Evolutionary conservation across 2,329 filamentous ascomycete species (phyloP), one percentile per base, ranked within the genome.

Genomic region (Pseudogymnoascus sp.): DNA sequence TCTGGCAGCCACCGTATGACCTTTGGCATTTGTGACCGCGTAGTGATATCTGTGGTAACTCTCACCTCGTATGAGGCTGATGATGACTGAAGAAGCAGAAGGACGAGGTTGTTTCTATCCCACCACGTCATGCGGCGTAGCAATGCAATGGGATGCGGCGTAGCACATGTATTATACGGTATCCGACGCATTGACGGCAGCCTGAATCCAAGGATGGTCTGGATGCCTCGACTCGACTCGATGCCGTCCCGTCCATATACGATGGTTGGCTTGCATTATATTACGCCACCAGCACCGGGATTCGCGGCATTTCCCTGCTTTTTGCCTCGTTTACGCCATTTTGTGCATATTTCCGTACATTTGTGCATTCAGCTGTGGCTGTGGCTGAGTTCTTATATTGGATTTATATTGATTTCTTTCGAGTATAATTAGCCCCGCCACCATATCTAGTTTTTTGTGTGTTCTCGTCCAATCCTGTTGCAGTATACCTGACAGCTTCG

Each of bases 381-480:
- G 45, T 52, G 45, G 45, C 45, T 52, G 45, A 52, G 25, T 9
- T 7, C 14, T 18, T 52, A 52, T 31, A 31, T 52, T 52, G 45
- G 31, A 16, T 31, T 31, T 52, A 31, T 31, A 52, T 52, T 52
- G 45, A 16, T 52, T 18, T n/a, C 21, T 23, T 31, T 31, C 25
- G 14, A 16, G 45, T 31, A 52, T 52, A 52, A 52, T 52, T 52
- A 52, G 45, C 25, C 45, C 45, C 45, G 45, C 45, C 45, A 52
- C 25, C 23, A 31, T 16, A 31, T 52, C 43, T 52, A 52, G 25
- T 52, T 43, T 28, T 4, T 4, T 31, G 14, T 23, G 21, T 23
- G 21, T n/a, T 3, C 14, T 52, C 43, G 43, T 49, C 43, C 43
- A 49, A 28, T 49, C 43, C 14, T 11, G 9, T 1, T 21, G 38